Conservation (phyloP, 495 filamentous ascomycete species). For the Hyaloscypha variabilis region DNA sequence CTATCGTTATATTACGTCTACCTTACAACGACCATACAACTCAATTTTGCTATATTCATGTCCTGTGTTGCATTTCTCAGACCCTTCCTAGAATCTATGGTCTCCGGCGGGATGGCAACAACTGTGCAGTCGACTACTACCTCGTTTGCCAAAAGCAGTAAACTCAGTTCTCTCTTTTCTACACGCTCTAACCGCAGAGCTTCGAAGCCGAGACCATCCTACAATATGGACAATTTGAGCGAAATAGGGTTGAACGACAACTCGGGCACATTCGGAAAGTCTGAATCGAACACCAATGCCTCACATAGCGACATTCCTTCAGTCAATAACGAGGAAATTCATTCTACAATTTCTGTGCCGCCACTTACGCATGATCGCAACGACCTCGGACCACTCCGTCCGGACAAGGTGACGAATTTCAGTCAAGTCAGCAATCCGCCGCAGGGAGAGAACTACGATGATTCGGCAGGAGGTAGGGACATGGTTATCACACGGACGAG, state of each 20-base stretch:
- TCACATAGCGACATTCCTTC: neutral
- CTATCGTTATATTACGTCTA: constrained; percentile 1
- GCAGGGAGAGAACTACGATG: too few relatives aligned
- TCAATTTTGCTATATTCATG: constrained; percentile 22
- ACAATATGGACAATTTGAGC: constrained; percentile 5
- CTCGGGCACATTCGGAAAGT: constrained; percentile 2
- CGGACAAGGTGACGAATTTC: too few relatives aligned
- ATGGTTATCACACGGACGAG: too few relatives aligned
- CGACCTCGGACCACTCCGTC: too few relatives aligned
- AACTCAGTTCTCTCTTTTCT: constrained; percentile 6
- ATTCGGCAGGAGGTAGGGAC: too few relatives aligned
- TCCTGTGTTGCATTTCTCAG: constrained; percentile 24
- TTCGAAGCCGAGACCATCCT: neutral
- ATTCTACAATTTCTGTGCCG: too few relatives aligned
- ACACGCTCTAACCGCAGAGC: neutral
- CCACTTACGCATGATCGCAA: too few relatives aligned
- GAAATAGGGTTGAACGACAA: constrained; percentile 5
- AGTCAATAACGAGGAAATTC: constrained; percentile 4
- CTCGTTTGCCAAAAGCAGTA: neutral
- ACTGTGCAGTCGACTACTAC: neutral
- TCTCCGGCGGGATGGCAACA: constrained; percentile 10
- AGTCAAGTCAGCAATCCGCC: too few relatives aligned
- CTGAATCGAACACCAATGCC: neutral
- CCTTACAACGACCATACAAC: constrained; percentile 14
- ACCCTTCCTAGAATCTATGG: constrained; percentile 21